Percentiles rank a stretch among this genome's conserved stretches.
Evolutionary conservation across 2,329 filamentous ascomycete species (phyloP).

Genomic region (Monosporascus sp.): DNA sequence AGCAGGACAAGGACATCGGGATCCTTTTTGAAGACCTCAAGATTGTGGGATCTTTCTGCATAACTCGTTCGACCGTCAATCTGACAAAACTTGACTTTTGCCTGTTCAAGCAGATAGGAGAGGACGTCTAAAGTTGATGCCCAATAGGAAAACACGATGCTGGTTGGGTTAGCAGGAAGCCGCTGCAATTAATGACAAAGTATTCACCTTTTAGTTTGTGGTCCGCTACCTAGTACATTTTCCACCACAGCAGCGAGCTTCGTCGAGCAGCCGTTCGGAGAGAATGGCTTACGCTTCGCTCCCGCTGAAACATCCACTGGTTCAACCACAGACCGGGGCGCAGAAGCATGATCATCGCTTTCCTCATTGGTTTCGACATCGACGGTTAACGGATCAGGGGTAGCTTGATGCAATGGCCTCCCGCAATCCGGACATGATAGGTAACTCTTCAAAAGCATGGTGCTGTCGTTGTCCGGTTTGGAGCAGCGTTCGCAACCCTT

Average conservation of each 20-base stretch:
- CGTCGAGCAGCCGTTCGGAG: conserved; percentile 1
- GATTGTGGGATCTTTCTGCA: neutral
- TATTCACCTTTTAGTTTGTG: no score
- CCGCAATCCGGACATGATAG: conserved; percentile 2
- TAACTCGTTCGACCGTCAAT: conserved; percentile 8
- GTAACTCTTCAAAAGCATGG: neutral
- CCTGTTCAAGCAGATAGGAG: no score
- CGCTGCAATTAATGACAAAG: no score
- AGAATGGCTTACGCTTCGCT: no score
- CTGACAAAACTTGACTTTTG: conserved; percentile 2
- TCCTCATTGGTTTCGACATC: neutral
- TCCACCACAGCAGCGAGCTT: conserved; percentile 5
- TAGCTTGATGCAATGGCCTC: neutral
- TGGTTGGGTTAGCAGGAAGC: no score
- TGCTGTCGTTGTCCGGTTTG: neutral
- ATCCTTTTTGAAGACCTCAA: neutral
- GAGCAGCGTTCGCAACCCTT: conserved; percentile 1
- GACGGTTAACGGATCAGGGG: neutral
- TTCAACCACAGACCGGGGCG: no score
- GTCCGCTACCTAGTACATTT: conserved; percentile 2
- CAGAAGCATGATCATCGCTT: neutral
- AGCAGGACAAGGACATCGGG: conserved; percentile 21
- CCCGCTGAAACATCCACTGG: no score
- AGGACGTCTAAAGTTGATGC: conserved; percentile 8
- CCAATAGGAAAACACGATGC: conserved; percentile 12